Evolutionary conservation across 2,329 filamentous ascomycete genomes (phyloP).

Genomic region (Stachybotrys echinatus): DNA sequence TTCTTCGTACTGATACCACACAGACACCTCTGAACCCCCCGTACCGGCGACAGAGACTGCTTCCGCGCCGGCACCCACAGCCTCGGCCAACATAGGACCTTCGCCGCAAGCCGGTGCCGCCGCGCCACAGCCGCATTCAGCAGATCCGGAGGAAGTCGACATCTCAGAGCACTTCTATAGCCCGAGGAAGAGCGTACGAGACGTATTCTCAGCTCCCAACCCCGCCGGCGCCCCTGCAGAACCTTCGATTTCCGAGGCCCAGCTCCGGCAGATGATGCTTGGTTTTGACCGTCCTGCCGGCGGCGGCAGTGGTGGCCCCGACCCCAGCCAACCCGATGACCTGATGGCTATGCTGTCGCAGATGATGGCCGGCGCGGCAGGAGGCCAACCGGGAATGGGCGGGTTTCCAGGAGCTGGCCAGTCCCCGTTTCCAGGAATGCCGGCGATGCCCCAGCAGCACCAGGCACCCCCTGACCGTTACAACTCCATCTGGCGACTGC

Average conservation of each 20-base stretch:
- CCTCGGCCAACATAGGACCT: too few species aligned
- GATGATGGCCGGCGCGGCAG: conserved; percentile 48
- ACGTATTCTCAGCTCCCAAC: conserved; percentile 17
- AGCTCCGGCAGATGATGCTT: conserved; percentile 61
- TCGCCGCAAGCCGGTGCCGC: neutral
- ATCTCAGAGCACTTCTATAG: conserved; percentile 71
- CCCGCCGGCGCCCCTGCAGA: conserved; percentile 24
- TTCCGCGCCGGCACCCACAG: conserved; percentile 21
- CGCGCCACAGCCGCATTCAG: conserved; percentile 30
- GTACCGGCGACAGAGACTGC: conserved; percentile 21
- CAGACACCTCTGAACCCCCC: conserved; percentile 22
- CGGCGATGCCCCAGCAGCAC: conserved; percentile 19
- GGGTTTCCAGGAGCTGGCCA: conserved; percentile 22
- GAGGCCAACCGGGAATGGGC: conserved; percentile 26
- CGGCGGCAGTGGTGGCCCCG: conserved; percentile 13
- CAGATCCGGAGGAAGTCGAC: conserved; percentile 71
- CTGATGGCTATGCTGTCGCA: conserved; percentile 68
- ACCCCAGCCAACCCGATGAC: conserved; percentile 23
- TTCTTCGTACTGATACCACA: neutral
- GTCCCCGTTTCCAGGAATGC: conserved; percentile 30
- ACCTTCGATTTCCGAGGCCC: conserved; percentile 46
- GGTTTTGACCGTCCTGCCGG: conserved; percentile 40
- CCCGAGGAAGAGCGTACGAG: conserved; percentile 33
- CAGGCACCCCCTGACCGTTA: conserved; percentile 28
- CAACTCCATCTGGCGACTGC: conserved; percentile 60